Percentiles rank a stretch among this genome's conserved stretches.
phyloP scores from a whole-genome alignment of 495 filamentous ascomycete species.

The Penicillium pancosmium region DNA sequence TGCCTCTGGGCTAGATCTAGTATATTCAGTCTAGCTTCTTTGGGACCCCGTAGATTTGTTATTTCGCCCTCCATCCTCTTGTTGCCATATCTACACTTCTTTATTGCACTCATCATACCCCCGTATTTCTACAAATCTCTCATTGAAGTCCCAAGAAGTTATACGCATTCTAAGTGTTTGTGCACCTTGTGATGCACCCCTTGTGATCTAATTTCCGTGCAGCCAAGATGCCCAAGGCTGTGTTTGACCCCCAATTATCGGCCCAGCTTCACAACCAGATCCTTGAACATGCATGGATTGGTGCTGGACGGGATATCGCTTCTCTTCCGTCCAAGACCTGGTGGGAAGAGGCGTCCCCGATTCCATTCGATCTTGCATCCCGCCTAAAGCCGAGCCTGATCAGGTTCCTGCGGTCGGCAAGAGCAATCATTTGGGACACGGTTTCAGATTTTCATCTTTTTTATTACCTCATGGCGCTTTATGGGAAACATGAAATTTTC shows the following conservation, averaged over 20 bases:
- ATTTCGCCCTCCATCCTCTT: too few species aligned
- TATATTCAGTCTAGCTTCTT: too few species aligned
- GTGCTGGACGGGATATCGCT: conserved; percentile 15
- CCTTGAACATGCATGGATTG: conserved; percentile 15
- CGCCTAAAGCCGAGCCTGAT: conserved; percentile 17
- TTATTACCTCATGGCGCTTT: conserved; percentile 9
- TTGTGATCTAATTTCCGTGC: not conserved
- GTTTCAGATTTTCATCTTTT: conserved; percentile 15
- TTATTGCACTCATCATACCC: too few species aligned
- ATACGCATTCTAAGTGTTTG: too few species aligned
- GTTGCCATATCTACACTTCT: too few species aligned
- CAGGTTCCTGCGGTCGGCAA: conserved; percentile 13
- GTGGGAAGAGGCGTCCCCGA: conserved; percentile 19
- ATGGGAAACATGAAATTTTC: not conserved
- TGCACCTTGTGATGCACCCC: too few species aligned
- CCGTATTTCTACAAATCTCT: too few species aligned
- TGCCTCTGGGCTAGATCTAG: too few species aligned
- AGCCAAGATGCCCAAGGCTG: not conserved
- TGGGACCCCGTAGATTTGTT: too few species aligned
- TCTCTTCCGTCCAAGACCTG: conserved; percentile 16
- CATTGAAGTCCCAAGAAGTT: too few species aligned
- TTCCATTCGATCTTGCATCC: conserved; percentile 15
- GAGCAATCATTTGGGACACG: conserved; percentile 5
- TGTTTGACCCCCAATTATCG: conserved; percentile 12
- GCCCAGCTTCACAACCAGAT: conserved; percentile 21